Evolutionary conservation across 805 yeast species (phyloP).

Genomic region (Dipodascus geniculatus): DNA sequence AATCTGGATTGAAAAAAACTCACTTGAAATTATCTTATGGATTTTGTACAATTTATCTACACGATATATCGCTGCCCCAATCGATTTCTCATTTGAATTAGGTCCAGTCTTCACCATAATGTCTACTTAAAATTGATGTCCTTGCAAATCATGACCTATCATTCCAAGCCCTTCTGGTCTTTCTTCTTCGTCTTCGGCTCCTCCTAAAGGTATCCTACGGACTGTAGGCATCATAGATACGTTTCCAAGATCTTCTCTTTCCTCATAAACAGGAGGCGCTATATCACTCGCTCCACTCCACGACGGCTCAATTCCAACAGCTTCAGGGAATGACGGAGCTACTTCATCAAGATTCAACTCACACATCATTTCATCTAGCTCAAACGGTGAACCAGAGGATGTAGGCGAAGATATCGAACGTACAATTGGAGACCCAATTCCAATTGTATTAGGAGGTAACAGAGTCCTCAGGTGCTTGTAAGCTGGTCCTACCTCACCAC

Average conservation of each 20-base stretch:
- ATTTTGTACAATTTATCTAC: too few relatives aligned
- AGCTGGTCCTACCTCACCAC: background rate
- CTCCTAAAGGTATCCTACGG: background rate
- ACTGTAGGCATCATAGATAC: background rate
- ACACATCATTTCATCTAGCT: background rate
- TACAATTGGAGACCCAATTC: background rate
- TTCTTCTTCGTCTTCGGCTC: background rate
- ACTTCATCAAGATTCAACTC: background rate
- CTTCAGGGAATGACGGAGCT: background rate
- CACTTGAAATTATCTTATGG: too few relatives aligned
- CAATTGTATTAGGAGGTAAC: background rate
- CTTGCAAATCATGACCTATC: background rate
- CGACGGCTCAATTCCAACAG: background rate
- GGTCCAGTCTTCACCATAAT: background rate
- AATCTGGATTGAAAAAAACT: too few relatives aligned
- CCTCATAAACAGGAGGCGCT: background rate
- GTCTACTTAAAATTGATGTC: background rate
- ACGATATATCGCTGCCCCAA: too few relatives aligned
- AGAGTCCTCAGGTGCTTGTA: background rate
- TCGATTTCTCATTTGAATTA: too few relatives aligned
- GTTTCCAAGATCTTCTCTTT: background rate
- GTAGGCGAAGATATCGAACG: background rate
- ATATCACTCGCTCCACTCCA: background rate
- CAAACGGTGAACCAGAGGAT: background rate
- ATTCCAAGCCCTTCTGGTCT: background rate